A percentile compares a stretch with the other conserved stretches of the same genome.
These are phyloP conservation scores for Pestalotiopsis sp. DNA, from an alignment of 2,329 filamentous ascomycete genomes.

Conservation along the genomic window DNA sequence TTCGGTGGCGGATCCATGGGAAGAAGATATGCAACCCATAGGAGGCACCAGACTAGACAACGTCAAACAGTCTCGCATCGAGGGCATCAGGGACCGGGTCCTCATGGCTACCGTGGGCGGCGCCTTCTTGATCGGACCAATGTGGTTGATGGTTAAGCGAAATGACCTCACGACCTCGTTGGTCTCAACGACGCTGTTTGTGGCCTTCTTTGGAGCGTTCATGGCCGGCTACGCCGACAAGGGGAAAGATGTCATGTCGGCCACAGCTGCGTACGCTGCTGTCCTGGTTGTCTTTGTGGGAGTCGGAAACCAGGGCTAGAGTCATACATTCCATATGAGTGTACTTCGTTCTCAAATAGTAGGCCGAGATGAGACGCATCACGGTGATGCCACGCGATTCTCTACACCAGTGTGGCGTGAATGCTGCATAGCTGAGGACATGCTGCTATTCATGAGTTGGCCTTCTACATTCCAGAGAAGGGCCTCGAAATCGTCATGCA, in stretches of 20 bases:
- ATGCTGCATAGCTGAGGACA: no score
- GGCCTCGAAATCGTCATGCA: no score
- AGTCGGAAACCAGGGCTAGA: background rate
- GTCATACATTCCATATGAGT: background rate
- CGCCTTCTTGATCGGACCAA: conserved; percentile 20
- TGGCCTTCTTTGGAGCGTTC: conserved; percentile 16
- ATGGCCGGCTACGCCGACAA: conserved; percentile 18
- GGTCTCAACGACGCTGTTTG: conserved; percentile 18
- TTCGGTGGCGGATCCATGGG: conserved; percentile 9
- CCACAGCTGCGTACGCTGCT: conserved; percentile 19
- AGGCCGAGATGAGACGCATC: no score
- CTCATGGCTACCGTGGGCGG: conserved; percentile 13
- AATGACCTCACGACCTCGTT: conserved; percentile 12
- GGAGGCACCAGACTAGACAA: conserved; percentile 13
- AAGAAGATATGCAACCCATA: conserved; percentile 12
- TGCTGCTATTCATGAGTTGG: no score
- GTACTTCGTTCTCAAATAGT: no score
- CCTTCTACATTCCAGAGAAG: no score
- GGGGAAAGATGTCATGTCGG: conserved; percentile 18
- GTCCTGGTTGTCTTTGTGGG: conserved; percentile 20
- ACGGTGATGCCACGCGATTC: no score
- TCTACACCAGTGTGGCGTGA: no score
- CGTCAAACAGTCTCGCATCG: background rate
- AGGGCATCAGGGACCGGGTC: conserved; percentile 10
- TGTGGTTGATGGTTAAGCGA: conserved; percentile 25